Evolutionary conservation across 257 asterid species (phyloP).

Genomic region (Fraxinus quadrangulata): DNA sequence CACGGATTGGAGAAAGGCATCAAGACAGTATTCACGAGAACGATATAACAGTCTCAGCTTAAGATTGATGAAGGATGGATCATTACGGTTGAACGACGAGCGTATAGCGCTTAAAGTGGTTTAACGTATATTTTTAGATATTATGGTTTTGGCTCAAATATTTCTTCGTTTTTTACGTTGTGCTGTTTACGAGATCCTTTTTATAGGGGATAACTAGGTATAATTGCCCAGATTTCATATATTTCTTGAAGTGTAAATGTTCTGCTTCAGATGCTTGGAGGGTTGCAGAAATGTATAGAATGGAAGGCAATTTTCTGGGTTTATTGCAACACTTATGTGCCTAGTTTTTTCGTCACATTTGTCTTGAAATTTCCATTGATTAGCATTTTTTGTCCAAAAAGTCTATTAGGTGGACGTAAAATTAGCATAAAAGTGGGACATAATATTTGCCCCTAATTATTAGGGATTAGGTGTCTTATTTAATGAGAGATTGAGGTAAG

Average conservation of each 20-base stretch:
- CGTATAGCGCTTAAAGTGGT: slow-evolving; percentile 19
- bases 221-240: slow-evolving; percentile 13
- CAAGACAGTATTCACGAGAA: slow-evolving; percentile 66
- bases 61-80: slow-evolving; percentile 51
- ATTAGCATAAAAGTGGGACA: too few relatives aligned
- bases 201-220: slow-evolving; percentile 4
- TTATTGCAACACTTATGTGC: not conserved
- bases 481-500: too few relatives aligned
- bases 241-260: not conserved
- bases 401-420: not conserved
- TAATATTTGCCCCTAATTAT: too few relatives aligned
- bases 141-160: not conserved
- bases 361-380: not conserved
- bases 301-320: not conserved
- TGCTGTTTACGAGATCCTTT: not conserved
- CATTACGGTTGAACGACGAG: slow-evolving; percentile 32
- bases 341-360: not conserved
- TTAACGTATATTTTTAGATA: not conserved
- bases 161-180: not conserved
- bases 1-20: slow-evolving; percentile 74
- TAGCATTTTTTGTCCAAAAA: not conserved
- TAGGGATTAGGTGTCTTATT: too few relatives aligned
- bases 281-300: slow-evolving; percentile 8
- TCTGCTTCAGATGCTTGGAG: slow-evolving; percentile 4
- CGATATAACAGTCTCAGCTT: slow-evolving; percentile 64